Conservation (phyloP, 164 flowering plant species). For the Piper longum region DNA sequence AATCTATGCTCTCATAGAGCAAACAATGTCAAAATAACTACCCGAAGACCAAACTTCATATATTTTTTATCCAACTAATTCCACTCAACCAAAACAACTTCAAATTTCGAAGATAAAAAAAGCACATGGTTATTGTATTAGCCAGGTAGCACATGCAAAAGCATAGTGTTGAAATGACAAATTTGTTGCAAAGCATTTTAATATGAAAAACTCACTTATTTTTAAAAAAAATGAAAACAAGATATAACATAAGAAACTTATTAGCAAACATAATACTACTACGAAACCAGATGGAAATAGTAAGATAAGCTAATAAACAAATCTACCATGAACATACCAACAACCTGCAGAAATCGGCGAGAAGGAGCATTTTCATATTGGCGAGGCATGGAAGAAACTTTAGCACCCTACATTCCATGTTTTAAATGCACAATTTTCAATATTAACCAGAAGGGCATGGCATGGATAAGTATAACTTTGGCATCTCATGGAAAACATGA, state of each 20-base stretch:
- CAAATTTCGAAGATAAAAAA: too few species aligned
- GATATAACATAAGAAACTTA: not conserved
- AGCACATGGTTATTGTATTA: not conserved
- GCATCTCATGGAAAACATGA: not conserved
- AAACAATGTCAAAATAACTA: not conserved
- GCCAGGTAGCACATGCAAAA: not conserved
- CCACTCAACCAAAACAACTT: not conserved
- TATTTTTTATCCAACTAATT: not conserved
- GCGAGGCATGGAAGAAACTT: constrained; percentile 43
- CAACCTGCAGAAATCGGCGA: constrained; percentile 75
- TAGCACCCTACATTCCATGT: constrained; percentile 34
- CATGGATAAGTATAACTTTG: not conserved
- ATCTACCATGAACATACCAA: constrained; percentile 35
- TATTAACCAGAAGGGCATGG: not conserved
- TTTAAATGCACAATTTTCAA: not conserved
- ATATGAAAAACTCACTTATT: too few species aligned
- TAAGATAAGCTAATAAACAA: not conserved
- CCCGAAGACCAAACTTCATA: not conserved
- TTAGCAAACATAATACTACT: not conserved
- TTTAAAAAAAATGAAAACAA: too few species aligned
- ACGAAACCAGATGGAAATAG: not conserved
- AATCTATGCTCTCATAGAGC: not conserved
- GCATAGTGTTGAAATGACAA: too few species aligned
- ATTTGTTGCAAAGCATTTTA: too few species aligned
- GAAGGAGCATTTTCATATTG: constrained; percentile 59